Evolutionary conservation across 176 grass and related monocot genomes (phyloP), one percentile per base, ranked within the genome.

Genomic region (Musa schizocarpa): DNA sequence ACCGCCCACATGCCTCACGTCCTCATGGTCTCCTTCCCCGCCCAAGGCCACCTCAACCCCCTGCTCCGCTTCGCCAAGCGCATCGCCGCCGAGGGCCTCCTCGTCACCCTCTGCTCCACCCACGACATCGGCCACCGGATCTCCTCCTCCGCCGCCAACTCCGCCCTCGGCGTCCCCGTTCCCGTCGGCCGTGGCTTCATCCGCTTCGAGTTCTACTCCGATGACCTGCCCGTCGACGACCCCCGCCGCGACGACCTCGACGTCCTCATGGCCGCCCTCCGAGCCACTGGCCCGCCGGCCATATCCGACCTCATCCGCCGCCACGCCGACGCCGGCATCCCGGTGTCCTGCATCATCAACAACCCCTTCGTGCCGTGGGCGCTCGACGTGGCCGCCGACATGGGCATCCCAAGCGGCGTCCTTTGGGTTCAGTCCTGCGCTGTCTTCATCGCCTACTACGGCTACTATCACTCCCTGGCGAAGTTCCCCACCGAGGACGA

Each of bases 371-470:
- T 97, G 6, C 82, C 86, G 0, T 97, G 93, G 93, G 85, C 52
- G 17, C 20, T 83, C 22, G 83, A 90, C 21, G 86, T 88, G 1
- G 84, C 93, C 2, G 58, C 74, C n/a, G 87, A 54, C 1, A 74
- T 81, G 63, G 88, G 89, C 50, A 68, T 97, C 63, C 93, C 85
- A 0, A 20, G 85, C 29, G 90, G 81, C 0, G 77, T 97, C 58
- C 85, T 97, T 21, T 97, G 89, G 93, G 82, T 97, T 24, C 93
- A 97, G 74, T 97, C 93, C 1, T 86, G 79, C 76, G 73, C 74
- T 4, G 93, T 97, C 62, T 87, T 97, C 82, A 86, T 87, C 27
- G 49, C 87, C 10, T 97, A 97, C 77, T 90, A 92, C 85, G 81
- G 90, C 79, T 70, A 69, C 76, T 67, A 82, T 17, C 89, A 86